These are phyloP conservation scores for Phytopythium delawarense DNA, from an alignment of 352 stramenopile genomes.

Conservation along the genomic window DNA sequence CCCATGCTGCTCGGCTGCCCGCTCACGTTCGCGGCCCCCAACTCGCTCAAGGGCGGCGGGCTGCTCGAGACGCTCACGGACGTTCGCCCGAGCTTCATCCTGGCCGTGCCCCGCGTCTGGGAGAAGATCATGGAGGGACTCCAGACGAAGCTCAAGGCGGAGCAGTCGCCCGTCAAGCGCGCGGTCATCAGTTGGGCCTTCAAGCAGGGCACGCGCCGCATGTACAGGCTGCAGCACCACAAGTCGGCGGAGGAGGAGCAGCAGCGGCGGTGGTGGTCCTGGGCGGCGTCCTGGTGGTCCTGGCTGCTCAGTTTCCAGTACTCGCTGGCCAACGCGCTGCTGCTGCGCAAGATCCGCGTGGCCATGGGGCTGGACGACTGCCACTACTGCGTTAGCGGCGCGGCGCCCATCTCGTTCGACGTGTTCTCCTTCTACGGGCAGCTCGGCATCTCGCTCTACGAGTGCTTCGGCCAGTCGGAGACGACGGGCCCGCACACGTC, in stretches of 20 bases:
- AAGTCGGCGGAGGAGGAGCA: conserved; percentile 14
- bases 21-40: conserved; percentile 57
- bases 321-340: conserved; percentile 54
- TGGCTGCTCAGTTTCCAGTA: conserved; percentile 53
- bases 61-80: conserved; percentile 51
- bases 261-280: background rate
- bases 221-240: conserved; percentile 8
- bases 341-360: conserved; percentile 65
- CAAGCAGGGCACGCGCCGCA: conserved; percentile 22
- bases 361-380: conserved; percentile 70
- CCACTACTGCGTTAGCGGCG: conserved; percentile 72
- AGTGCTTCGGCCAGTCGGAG: conserved; percentile 88
- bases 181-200: conserved; percentile 76
- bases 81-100: conserved; percentile 49
- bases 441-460: conserved; percentile 89
- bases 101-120: conserved; percentile 71
- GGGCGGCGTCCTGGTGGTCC: conserved; percentile 11
- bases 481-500: conserved; percentile 74
- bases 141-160: conserved; percentile 15
- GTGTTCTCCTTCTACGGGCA: conserved; percentile 82
- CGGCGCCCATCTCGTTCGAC: conserved; percentile 53
- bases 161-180: conserved; percentile 54
- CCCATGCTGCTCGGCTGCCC: conserved; percentile 39
- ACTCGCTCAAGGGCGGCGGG: conserved; percentile 56
- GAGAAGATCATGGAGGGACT: conserved; percentile 76